Percentiles rank a stretch among this genome's conserved stretches.
Conservation (phyloP, 2,329 filamentous ascomycete species). For the Talaromyces sp. region DNA sequence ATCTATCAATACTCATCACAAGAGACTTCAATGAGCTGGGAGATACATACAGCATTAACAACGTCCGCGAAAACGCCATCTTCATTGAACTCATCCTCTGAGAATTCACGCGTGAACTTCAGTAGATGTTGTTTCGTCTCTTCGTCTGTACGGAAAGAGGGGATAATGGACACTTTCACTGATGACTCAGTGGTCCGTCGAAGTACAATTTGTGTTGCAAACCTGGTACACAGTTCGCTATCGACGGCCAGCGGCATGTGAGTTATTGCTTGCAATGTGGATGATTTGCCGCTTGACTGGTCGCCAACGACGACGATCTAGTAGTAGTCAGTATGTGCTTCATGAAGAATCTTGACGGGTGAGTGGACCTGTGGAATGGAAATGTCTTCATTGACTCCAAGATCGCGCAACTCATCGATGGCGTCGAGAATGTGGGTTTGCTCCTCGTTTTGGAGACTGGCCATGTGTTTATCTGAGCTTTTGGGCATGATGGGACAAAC, state of each 20-base stretch:
- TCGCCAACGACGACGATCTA: conserved; percentile 35
- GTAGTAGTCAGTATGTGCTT: background rate
- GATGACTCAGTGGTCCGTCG: conserved; percentile 21
- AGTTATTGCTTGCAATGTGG: conserved; percentile 31
- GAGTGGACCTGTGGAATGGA: conserved; percentile 30
- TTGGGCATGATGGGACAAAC: background rate
- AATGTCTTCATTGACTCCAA: conserved; percentile 28
- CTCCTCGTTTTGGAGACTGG: background rate
- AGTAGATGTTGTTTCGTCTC: conserved; percentile 20
- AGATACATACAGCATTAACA: conserved; percentile 23
- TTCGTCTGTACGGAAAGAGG: conserved; percentile 24
- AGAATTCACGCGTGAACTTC: conserved; percentile 19
- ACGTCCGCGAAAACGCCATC: conserved; percentile 22
- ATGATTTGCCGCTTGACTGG: conserved; percentile 34
- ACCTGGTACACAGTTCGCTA: conserved; percentile 31
- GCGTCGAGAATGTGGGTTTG: background rate
- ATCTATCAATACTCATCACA: background rate
- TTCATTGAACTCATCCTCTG: conserved; percentile 21
- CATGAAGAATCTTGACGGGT: background rate
- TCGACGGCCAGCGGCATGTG: conserved; percentile 30
- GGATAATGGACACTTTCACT: conserved; percentile 33
- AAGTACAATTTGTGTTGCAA: conserved; percentile 32
- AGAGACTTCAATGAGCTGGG: background rate
- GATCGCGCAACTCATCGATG: conserved; percentile 1
- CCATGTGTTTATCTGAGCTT: background rate